phyloP scores from a whole-genome alignment of 441 rosid genomes.

The Populus hybrid region DNA sequence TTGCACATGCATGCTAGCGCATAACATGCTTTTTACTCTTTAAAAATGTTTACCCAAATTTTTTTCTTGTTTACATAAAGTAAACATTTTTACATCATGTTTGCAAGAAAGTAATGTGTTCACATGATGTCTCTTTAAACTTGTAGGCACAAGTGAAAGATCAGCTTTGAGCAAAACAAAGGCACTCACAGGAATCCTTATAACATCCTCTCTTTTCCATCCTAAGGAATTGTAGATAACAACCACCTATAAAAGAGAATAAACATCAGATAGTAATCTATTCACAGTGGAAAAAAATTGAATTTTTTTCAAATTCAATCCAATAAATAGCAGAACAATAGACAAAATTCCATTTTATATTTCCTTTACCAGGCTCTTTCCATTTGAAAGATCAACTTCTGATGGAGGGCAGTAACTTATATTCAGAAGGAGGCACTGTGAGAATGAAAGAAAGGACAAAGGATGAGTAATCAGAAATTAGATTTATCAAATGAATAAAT shows the following conservation, averaged over 20 bases:
- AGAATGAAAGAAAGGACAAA: not conserved
- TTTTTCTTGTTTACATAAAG: not conserved
- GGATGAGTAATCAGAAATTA: not conserved
- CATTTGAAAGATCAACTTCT: conserved; percentile 63
- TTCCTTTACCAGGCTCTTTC: conserved; percentile 65
- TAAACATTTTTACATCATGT: not conserved
- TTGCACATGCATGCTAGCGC: not conserved
- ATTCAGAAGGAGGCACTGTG: conserved; percentile 91
- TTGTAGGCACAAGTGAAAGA: not conserved
- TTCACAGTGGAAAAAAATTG: conserved; percentile 3
- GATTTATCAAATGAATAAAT: not conserved
- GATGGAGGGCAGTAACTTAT: conserved; percentile 93
- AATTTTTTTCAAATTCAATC: conserved; percentile 3
- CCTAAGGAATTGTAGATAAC: conserved; percentile 91
- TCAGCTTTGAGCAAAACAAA: conserved; percentile 1
- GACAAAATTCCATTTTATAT: conserved; percentile 13
- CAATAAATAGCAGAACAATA: conserved; percentile 3
- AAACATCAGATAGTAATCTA: conserved; percentile 1
- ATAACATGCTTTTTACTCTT: not conserved
- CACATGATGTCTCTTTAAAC: not conserved
- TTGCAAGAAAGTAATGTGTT: not conserved
- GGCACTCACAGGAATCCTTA: conserved; percentile 85
- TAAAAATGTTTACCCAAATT: not conserved
- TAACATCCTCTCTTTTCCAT: conserved; percentile 86
- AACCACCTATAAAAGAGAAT: conserved; percentile 46